Evolutionary conservation across 306 rosid genomes (phyloP), one percentile per base, ranked within the genome.

Genomic region (Chamaecrista fasciculata): DNA sequence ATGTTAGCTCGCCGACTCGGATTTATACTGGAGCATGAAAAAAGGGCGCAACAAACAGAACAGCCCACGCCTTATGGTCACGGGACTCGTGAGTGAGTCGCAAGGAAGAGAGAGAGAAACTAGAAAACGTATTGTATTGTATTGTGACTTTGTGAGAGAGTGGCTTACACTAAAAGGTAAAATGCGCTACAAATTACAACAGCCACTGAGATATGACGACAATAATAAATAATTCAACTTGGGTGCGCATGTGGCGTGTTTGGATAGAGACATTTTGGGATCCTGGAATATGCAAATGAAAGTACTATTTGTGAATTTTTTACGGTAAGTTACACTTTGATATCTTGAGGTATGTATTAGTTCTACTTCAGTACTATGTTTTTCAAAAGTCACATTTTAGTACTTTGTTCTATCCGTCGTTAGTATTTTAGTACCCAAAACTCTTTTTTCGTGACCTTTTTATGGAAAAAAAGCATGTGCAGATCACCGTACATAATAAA

Each of bases 261-360:
- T 36, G 70, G 78, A 73, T 56, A 57, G 39, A 44, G 46, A 47
- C 58, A 31, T 47, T 40, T 68, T 2, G 47, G 51, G 82, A 77
- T 81, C 51, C 76, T 50, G 74, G 85, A 69, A 81, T 81, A 81
- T 81, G 48, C 85, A 68, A 7, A 9, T 71, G 40, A 73, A 76
- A 68, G 74, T 40, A 44, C n/a, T 24, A 47, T 50, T 33, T 33
- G 49, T 16, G 58, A 46, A 67, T 66, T 62, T 76, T 77, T 76
- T 47, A 26, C 5, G 0, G 55, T n/a, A n/a, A n/a, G n/a, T n/a
- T n/a, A n/a, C n/a, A n/a, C n/a, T n/a, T n/a, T n/a, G n/a, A n/a
- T n/a, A n/a, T n/a, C n/a, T n/a, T n/a, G n/a, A n/a, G n/a, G n/a
- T n/a, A n/a, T n/a, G n/a, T n/a, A n/a, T n/a, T n/a, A n/a, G n/a